Percentiles rank a stretch among this genome's conserved stretches.
phyloP scores from a whole-genome alignment of 805 yeast genomes.

The Starmerella vaccinii region DNA sequence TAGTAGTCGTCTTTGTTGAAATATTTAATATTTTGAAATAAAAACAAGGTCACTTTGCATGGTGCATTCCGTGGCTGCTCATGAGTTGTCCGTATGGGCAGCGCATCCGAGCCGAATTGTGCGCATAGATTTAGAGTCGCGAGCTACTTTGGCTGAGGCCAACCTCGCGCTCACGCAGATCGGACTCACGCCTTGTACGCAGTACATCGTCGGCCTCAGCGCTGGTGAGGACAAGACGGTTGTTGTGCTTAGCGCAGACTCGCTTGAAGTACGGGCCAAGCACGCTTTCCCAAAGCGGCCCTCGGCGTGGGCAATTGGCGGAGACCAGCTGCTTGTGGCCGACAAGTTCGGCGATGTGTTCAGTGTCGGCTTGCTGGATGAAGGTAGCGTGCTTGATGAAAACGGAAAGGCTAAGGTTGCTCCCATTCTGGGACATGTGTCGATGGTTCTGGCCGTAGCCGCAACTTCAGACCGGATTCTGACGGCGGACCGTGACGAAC shows the following conservation, averaged over 20 bases:
- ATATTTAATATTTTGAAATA: too few relatives aligned
- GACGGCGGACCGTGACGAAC: conserved; percentile 93
- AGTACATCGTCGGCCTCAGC: conserved; percentile 54
- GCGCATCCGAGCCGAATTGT: conserved; percentile 1
- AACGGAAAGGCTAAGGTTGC: conserved; percentile 33
- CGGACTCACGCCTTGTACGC: conserved; percentile 43
- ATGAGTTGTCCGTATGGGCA: conserved; percentile 2
- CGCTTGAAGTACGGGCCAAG: conserved; percentile 48
- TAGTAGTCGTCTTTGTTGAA: too few relatives aligned
- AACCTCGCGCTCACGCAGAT: conserved; percentile 42
- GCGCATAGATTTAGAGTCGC: neutral
- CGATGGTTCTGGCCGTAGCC: conserved; percentile 76
- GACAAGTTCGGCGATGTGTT: conserved; percentile 97
- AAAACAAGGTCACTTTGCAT: too few relatives aligned
- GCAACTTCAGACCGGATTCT: conserved; percentile 41
- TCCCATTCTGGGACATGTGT: conserved; percentile 90
- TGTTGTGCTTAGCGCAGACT: conserved; percentile 42
- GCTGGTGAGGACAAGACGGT: conserved; percentile 71
- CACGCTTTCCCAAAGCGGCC: conserved; percentile 87
- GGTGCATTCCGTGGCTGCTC: conserved; percentile 12
- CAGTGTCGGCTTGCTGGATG: conserved; percentile 37
- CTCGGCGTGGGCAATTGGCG: conserved; percentile 51
- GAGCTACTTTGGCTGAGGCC: neutral
- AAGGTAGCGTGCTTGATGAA: conserved; percentile 24
- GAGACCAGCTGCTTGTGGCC: conserved; percentile 51